These are phyloP conservation scores for Boletus rufocinnamomeus DNA, from an alignment of 768 basidiomycete species.

Conservation along the genomic window DNA sequence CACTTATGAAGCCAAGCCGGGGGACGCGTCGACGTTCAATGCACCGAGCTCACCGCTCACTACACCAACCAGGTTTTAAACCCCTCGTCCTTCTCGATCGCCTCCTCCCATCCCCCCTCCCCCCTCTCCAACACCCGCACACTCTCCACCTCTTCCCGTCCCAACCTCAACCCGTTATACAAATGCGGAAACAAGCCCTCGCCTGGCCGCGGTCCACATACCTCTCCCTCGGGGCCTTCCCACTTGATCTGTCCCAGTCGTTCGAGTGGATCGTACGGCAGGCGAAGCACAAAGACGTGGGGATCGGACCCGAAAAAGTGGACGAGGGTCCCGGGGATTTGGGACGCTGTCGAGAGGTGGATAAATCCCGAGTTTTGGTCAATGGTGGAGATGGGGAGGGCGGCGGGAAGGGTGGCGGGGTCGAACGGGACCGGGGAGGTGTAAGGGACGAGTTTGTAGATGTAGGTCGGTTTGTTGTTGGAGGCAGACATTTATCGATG, in stretches of 20 bases:
- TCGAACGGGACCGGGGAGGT: slow-evolving; percentile 40
- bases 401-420: slow-evolving; percentile 39
- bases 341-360: slow-evolving; percentile 55
- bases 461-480: slow-evolving; percentile 43
- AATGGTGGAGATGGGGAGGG: slow-evolving; percentile 51
- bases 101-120: slow-evolving; percentile 36
- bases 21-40: background rate
- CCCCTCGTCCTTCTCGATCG: slow-evolving; percentile 17
- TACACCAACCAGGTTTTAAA: slow-evolving; percentile 38
- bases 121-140: slow-evolving; percentile 33
- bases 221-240: slow-evolving; percentile 46
- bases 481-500: slow-evolving; percentile 8
- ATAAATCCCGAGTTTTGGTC: slow-evolving; percentile 51
- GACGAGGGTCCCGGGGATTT: slow-evolving; percentile 48
- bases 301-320: slow-evolving; percentile 47
- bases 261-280: slow-evolving; percentile 44
- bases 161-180: slow-evolving; percentile 48
- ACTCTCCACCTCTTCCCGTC: slow-evolving; percentile 47
- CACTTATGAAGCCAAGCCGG: background rate
- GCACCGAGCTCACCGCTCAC: slow-evolving; percentile 14
- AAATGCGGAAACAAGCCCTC: slow-evolving; percentile 57
- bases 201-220: slow-evolving; percentile 44
- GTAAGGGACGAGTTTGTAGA: slow-evolving; percentile 61
- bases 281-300: slow-evolving; percentile 44
- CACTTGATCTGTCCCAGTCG: slow-evolving; percentile 41